These are phyloP conservation scores for Citrus unshiu DNA, from an alignment of 345 rosid species.

Conservation along the genomic window DNA sequence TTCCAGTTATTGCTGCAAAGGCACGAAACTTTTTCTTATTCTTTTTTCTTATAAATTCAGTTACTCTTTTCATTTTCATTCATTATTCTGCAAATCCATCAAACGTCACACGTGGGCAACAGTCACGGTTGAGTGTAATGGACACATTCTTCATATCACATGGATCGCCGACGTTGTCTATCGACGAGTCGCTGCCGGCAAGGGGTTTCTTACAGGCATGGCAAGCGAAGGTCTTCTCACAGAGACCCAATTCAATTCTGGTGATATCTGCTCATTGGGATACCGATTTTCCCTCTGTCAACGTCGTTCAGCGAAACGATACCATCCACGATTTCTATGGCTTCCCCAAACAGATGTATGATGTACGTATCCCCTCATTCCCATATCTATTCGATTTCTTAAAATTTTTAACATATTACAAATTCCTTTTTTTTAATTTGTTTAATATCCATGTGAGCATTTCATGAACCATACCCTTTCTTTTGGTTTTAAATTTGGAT, in stretches of 20 bases:
- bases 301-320: constrained; percentile 45
- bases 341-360: constrained; percentile 73
- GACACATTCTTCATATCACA: constrained; percentile 73
- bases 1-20: too few relatives aligned
- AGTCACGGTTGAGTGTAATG: constrained; percentile 7
- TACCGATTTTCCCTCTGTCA: constrained; percentile 60
- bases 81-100: not conserved
- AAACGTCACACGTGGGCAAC: not conserved
- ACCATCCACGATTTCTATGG: constrained; percentile 81
- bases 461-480: too few relatives aligned
- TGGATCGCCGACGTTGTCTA: constrained; percentile 76
- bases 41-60: too few relatives aligned
- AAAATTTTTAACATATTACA: not conserved
- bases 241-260: constrained; percentile 66
- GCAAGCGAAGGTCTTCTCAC: constrained; percentile 31
- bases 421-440: too few relatives aligned
- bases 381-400: not conserved
- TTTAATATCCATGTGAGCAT: too few relatives aligned
- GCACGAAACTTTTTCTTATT: too few relatives aligned
- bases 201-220: constrained; percentile 72
- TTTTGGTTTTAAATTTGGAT: too few relatives aligned
- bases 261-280: constrained; percentile 91
- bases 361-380: constrained; percentile 30
- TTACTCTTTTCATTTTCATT: not conserved
- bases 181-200: constrained; percentile 65